Base-by-base conservation (phyloP, 2,329 filamentous ascomycete genomes). In the Tricladium varicosporioides region DNA sequence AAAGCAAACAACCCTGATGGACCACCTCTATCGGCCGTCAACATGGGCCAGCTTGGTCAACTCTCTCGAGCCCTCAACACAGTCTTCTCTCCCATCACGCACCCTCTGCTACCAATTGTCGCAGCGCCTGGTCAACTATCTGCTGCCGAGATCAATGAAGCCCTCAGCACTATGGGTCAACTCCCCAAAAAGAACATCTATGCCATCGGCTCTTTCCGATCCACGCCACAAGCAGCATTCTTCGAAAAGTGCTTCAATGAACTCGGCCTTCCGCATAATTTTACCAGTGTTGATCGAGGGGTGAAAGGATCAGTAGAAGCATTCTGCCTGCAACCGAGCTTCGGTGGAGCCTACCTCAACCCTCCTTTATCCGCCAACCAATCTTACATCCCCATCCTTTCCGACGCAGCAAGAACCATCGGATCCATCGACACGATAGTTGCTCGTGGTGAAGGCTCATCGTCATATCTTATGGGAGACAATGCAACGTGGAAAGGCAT, bases 401-500 rank as follows among this genome's bases (percentile, higher is more conserved):
- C 88, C 7, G 89, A 92, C 65, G 89, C 91, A 8, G 90, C 89
- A 42, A 81, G 85, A 2, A 85, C 86, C 1, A 94, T 92, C 60
- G 91, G 91, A 10, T 85, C 92, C 63, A 82, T 94, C 40, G 91
- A 95, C 69, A 94, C 90, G 0, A 89, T 95, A 47, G 80, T 92
- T 19, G 85, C 89, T 19, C 81, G 80, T 53, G 68, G 71, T 4
- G 76, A 78, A 11, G 77, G 73, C 2, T 72, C 74, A 1, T 74
- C 75, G 0, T 80, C 77, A 53, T 79, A 80, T 5, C 81, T 93
- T 43, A 76, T 92, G 14, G 88, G 91, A 48, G 90, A 94, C 66
- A 95, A 95, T 64, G 88, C 89, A 10, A 85, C 86, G 13, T 94
- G 91, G 89, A 91, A 91, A 71, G 91, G 90, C 1, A 93, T 95